Percentiles rank a stretch among this genome's conserved stretches.
Evolutionary conservation across 768 basidiomycete species (phyloP).

Genomic region (Lanmaoa pseudosensibilis): DNA sequence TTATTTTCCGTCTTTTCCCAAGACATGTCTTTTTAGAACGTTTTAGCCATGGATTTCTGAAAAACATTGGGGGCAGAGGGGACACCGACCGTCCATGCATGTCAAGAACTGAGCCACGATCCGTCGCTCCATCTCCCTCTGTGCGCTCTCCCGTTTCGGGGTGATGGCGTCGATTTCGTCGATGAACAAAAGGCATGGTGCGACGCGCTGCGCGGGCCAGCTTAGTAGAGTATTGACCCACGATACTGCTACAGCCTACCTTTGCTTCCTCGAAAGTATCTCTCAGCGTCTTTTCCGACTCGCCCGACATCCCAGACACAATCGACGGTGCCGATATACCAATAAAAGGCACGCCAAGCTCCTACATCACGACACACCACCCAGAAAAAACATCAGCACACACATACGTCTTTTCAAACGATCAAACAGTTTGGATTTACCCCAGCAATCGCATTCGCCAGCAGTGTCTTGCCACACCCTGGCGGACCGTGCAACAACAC

Average conservation of each 20-base stretch:
- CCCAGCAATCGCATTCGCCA: constrained; percentile 94
- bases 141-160: constrained; percentile 95
- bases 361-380: constrained; percentile 44
- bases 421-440: constrained; percentile 44
- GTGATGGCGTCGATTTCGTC: constrained; percentile 99
- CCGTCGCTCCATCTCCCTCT: constrained; percentile 95
- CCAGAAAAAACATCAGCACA: not conserved
- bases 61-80: not conserved
- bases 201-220: constrained; percentile 57
- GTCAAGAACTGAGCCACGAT: constrained; percentile 98
- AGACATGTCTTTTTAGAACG: constrained; percentile 72
- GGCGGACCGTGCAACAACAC: constrained; percentile 94
- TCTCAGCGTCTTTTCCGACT: constrained; percentile 93
- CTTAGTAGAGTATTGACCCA: not conserved
- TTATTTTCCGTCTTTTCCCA: constrained; percentile 94
- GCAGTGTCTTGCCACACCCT: constrained; percentile 93
- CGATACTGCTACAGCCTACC: constrained; percentile 40
- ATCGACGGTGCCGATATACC: constrained; percentile 93
- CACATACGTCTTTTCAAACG: not conserved
- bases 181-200: constrained; percentile 93
- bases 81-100: constrained; percentile 90
- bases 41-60: not conserved
- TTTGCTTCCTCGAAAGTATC: constrained; percentile 98
- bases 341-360: constrained; percentile 91
- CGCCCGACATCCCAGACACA: constrained; percentile 97